phyloP scores from a whole-genome alignment of 345 rosid genomes.

The Geranium brycei region DNA sequence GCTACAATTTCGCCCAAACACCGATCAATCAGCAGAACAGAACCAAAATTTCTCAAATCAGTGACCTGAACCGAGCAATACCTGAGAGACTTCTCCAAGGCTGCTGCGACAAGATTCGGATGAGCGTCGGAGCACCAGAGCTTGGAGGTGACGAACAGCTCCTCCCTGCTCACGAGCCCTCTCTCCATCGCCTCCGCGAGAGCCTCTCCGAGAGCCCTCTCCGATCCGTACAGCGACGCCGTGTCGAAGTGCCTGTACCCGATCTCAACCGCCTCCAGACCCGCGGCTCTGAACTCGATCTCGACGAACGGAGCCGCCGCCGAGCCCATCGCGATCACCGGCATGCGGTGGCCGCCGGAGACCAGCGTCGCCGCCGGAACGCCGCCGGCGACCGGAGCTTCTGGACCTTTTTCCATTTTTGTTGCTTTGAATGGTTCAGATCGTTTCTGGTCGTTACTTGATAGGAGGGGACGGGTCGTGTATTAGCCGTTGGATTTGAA shows the following conservation, averaged over 20 bases:
- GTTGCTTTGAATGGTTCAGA: too few relatives aligned
- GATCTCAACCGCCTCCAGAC: conserved; percentile 19
- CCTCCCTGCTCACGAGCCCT: conserved; percentile 38
- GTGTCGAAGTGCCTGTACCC: conserved; percentile 92
- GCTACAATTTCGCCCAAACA: too few relatives aligned
- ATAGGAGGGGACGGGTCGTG: too few relatives aligned
- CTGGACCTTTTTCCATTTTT: background rate
- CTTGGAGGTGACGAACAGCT: conserved; percentile 69
- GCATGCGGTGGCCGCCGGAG: background rate
- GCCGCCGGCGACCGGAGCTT: background rate
- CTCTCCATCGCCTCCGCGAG: conserved; percentile 30
- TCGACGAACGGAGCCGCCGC: background rate
- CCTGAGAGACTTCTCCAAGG: conserved; percentile 50
- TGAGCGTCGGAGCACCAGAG: conserved; percentile 77
- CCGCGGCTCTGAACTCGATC: background rate
- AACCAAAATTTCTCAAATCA: background rate
- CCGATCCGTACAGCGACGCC: conserved; percentile 72
- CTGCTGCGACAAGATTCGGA: conserved; percentile 46
- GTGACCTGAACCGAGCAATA: conserved; percentile 3
- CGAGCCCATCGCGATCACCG: background rate
- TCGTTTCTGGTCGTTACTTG: too few relatives aligned
- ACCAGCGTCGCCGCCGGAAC: background rate
- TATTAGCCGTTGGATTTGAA: too few relatives aligned
- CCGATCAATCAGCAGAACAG: too few relatives aligned
- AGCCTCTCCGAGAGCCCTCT: conserved; percentile 69